A percentile compares a stretch with the other conserved stretches of the same genome.
Conservation (phyloP, 2,329 filamentous ascomycete genomes). For the Penicillium sp. region DNA sequence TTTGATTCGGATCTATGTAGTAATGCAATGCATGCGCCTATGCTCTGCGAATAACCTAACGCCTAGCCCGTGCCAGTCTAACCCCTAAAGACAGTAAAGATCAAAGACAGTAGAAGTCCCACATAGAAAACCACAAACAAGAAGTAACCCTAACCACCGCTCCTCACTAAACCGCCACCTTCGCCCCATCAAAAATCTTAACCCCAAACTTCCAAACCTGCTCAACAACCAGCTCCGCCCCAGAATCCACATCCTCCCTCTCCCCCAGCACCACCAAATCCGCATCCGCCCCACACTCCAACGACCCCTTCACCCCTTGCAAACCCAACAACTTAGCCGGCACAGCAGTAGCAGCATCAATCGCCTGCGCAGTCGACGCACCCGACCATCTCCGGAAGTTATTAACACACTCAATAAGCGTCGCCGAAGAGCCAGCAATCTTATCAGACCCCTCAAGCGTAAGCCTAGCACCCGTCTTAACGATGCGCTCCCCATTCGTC, state of each 20-base stretch:
- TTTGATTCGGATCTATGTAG: no score
- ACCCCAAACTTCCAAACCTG: conserved; percentile 51
- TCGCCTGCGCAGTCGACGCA: conserved; percentile 43
- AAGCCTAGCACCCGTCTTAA: conserved; percentile 68
- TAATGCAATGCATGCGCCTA: no score
- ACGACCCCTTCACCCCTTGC: conserved; percentile 42
- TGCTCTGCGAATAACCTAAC: no score
- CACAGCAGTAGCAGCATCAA: conserved; percentile 45
- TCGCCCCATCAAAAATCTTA: conserved; percentile 42
- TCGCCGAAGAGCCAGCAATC: conserved; percentile 70
- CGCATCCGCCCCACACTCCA: conserved; percentile 47
- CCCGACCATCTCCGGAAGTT: conserved; percentile 49
- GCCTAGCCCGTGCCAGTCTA: no score
- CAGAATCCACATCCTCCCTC: conserved; percentile 33
- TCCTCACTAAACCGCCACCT: conserved; percentile 32
- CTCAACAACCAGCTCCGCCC: conserved; percentile 41
- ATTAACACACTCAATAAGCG: conserved; percentile 50
- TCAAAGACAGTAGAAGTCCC: no score
- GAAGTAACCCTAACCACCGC: conserved; percentile 2
- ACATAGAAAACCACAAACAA: no score
- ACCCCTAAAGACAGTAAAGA: no score
- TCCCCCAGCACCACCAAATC: conserved; percentile 47
- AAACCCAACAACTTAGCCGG: conserved; percentile 46
- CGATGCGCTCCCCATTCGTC: conserved; percentile 71
- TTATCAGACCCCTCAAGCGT: conserved; percentile 77